Percentiles rank a stretch among this genome's conserved stretches.
Conservation (phyloP, 129 eudicot genomes). For the Artemisia tridentata region DNA sequence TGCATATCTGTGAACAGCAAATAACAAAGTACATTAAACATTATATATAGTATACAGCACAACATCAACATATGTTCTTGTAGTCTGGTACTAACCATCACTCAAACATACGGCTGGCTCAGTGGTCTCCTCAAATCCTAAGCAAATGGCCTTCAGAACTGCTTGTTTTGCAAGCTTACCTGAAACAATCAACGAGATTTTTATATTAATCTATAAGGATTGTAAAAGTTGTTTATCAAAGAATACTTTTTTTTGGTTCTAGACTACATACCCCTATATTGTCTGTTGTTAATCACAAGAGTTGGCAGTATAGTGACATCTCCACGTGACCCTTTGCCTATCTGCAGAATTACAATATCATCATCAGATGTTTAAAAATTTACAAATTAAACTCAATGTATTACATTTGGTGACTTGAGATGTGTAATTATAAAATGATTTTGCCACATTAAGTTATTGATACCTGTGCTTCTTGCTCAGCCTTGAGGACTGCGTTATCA, state of each 20-base stretch:
- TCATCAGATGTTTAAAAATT: constrained; percentile 10
- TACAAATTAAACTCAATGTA: constrained; percentile 6
- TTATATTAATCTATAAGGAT: neutral
- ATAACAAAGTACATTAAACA: neutral
- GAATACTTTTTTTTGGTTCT: constrained; percentile 9
- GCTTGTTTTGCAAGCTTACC: constrained; percentile 90
- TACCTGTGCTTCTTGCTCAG: constrained; percentile 96
- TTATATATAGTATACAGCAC: neutral
- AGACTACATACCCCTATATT: constrained; percentile 69
- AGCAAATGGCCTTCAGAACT: constrained; percentile 88
- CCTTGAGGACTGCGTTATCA: constrained; percentile 66
- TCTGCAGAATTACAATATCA: constrained; percentile 41
- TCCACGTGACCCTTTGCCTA: constrained; percentile 88
- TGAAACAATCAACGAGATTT: constrained; percentile 21
- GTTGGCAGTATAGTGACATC: constrained; percentile 99
- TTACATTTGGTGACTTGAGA: constrained; percentile 4
- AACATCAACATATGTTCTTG: neutral
- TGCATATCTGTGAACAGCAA: constrained; percentile 47
- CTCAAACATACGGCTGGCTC: constrained; percentile 74
- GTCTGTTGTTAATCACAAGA: constrained; percentile 81
- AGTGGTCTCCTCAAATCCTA: constrained; percentile 92
- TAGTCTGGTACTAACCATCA: constrained; percentile 42
- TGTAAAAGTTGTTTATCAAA: neutral
- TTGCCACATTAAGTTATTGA: neutral
- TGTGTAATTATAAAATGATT: neutral